These are phyloP conservation scores for Leishmania guyanensis DNA, from an alignment of 208 protist species.

Conservation along the genomic window DNA sequence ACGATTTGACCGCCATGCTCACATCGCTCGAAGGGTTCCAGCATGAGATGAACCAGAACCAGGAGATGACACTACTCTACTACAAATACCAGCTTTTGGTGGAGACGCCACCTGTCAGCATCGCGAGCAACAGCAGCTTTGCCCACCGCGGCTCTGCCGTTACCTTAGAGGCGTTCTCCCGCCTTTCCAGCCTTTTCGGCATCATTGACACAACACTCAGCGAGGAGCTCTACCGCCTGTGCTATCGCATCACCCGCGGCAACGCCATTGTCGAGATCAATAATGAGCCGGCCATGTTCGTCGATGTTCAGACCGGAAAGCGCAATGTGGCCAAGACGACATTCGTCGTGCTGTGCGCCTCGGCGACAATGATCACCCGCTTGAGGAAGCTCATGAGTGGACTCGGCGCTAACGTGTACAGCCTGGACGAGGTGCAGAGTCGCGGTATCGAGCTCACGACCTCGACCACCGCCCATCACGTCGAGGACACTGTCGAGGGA, in stretches of 20 bases:
- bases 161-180: conserved; percentile 27
- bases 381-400: conserved; percentile 96
- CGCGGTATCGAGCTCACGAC: conserved; percentile 15
- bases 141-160: conserved; percentile 27
- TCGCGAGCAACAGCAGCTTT: conserved; percentile 44
- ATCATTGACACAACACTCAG: conserved; percentile 91
- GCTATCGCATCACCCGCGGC: conserved; percentile 96
- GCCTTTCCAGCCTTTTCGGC: conserved; percentile 94
- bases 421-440: conserved; percentile 21
- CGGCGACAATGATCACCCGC: conserved; percentile 82
- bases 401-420: conserved; percentile 94
- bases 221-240: conserved; percentile 90
- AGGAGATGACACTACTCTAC: conserved; percentile 92
- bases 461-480: conserved; percentile 10
- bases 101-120: conserved; percentile 63
- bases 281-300: conserved; percentile 85
- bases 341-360: conserved; percentile 97
- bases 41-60: conserved; percentile 56
- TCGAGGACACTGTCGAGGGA: conserved; percentile 28
- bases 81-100: conserved; percentile 80
- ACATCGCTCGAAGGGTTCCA: conserved; percentile 45
- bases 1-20: conserved; percentile 42
- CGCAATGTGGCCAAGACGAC: conserved; percentile 91
- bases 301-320: conserved; percentile 83
- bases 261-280: conserved; percentile 94